phyloP scores from a whole-genome alignment of 257 asterid genomes.

The Nicotiana undulata region DNA sequence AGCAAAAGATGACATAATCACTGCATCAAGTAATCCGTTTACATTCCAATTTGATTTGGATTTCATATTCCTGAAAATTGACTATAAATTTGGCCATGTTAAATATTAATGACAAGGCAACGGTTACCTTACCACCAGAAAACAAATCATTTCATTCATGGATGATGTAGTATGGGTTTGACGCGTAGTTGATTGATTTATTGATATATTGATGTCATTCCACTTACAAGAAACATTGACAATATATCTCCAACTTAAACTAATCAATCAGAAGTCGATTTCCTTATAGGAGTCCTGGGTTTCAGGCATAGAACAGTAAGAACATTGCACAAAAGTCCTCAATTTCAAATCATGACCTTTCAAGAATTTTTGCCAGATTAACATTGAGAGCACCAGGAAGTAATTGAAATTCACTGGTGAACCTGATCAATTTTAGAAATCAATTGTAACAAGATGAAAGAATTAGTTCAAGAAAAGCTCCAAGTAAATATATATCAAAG shows the following conservation, averaged over 20 bases:
- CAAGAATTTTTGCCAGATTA: background rate
- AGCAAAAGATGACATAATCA: background rate
- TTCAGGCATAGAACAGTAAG: background rate
- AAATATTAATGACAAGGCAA: background rate
- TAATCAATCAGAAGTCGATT: background rate
- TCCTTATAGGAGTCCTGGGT: background rate
- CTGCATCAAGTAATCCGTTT: background rate
- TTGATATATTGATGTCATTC: background rate
- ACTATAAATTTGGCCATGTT: background rate
- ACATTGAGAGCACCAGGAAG: background rate
- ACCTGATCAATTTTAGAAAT: background rate
- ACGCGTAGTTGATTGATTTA: background rate
- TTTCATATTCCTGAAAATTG: background rate
- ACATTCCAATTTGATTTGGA: background rate
- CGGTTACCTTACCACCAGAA: background rate
- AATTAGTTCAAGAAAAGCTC: background rate
- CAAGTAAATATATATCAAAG: constrained; percentile 1
- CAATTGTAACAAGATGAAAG: background rate
- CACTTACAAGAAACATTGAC: background rate
- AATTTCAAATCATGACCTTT: background rate
- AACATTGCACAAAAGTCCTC: background rate
- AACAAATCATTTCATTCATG: background rate
- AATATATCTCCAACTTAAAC: background rate
- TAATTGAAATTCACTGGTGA: background rate
- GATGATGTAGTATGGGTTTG: background rate